These are phyloP conservation scores for Elsinoe arachidis DNA, from an alignment of 2,329 filamentous ascomycete genomes.

Conservation along the genomic window DNA sequence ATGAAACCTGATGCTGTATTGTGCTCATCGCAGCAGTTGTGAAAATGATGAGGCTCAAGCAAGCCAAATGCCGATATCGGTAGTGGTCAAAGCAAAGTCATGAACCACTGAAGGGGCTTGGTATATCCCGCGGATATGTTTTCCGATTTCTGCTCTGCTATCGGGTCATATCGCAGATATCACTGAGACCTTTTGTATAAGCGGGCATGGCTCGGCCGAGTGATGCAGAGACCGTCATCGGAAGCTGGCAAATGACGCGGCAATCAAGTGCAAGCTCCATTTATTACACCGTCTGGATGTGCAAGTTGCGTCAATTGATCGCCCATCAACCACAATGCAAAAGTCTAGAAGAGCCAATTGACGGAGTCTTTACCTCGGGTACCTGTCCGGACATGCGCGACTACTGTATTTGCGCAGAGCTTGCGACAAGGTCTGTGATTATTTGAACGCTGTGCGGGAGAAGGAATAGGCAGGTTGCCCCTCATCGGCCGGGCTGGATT, in stretches of 20 bases:
- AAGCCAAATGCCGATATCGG: constrained; percentile 6
- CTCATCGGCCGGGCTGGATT: constrained; percentile 8
- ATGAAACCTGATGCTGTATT: neutral
- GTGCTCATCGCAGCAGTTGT: neutral
- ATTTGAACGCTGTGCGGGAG: neutral
- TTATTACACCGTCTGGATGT: neutral
- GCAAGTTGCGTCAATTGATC: neutral
- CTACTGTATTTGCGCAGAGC: neutral
- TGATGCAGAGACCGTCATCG: neutral
- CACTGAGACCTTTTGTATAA: neutral
- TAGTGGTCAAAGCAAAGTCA: neutral
- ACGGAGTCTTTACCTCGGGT: neutral
- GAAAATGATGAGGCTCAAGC: neutral
- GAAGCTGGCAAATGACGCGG: constrained; percentile 4
- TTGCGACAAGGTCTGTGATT: neutral
- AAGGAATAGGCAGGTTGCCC: neutral
- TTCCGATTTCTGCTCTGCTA: neutral
- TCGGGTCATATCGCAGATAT: neutral
- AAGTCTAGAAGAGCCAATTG: constrained; percentile 2
- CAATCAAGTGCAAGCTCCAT: neutral
- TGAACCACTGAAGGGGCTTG: neutral
- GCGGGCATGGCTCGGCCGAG: neutral
- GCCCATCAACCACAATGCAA: neutral
- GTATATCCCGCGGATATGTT: neutral
- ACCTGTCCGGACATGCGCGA: constrained; percentile 9